Base-by-base conservation (phyloP, 1,284 basidiomycete species). In the Cerrena zonata region DNA sequence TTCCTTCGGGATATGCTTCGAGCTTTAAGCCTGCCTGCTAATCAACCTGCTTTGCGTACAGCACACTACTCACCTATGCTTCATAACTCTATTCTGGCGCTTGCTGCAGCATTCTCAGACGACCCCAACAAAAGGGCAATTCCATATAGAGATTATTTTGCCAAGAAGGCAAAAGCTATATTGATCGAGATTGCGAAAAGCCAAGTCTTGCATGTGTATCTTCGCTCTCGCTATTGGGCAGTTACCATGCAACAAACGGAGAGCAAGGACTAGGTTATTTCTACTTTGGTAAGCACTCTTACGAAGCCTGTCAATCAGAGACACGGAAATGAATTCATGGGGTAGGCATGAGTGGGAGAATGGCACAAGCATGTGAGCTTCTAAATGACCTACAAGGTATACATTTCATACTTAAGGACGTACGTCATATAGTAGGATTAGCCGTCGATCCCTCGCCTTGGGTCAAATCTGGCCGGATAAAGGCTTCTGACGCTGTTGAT, bases 11-110 rank as follows among this genome's bases (percentile, higher is more conserved):
- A 84, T 58, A 81, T 84, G 79, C 69, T 76, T 60, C 61, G 75
- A 52, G 65, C 74, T 53, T 67, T 87, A 58, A 69, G 62, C 44
- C 60, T 67, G 26, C 77, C 80, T 2, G 70, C 69, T 0, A 68
- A 72, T 0, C 68, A 78, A 7, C 57, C 69, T 0, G 67, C 71
- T 5, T 69, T 74, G 0, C 74, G 75, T 47, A 76, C 77, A 0
- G 72, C 80, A 0, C 78, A 82, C 56, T 88, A 87, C 65, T 83
- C 81, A 1, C 82, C 84, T 0, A 80, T 87, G 72, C 70, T 87
- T 2, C 86, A 89, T 66, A 86, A 86, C 58, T 73, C 80, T 2
- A 66, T 85, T 0, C 67, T 89, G 5, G 72, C 84, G 1, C 65
- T 88, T 23, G 82, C 77, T 1, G 68, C 77, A 0, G 75, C 77